A percentile compares a stretch with the other conserved stretches of the same genome.
Evolutionary conservation across 306 rosid species (phyloP).

Genomic region (Vigna unguiculata): DNA sequence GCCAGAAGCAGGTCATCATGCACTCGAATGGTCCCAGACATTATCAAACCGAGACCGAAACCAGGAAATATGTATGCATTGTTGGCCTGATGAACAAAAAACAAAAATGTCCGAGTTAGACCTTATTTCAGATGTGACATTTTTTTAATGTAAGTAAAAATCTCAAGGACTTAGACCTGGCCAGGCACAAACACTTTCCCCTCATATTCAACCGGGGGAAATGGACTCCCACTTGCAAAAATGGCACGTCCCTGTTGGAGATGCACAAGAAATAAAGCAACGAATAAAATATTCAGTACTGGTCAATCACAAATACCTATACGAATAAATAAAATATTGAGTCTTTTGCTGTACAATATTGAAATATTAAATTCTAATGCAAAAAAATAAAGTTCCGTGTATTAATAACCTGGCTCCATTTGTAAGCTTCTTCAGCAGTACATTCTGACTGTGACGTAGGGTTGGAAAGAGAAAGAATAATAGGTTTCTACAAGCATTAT

Average conservation of each 20-base stretch:
- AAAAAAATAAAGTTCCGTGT: conserved; percentile 1
- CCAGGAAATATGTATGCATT: conserved; percentile 99
- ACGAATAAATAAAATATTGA: not conserved
- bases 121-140: not conserved
- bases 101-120: conserved; percentile 39
- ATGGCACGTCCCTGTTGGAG: conserved; percentile 79
- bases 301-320: conserved; percentile 10
- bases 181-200: conserved; percentile 82
- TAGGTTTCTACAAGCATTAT: conserved; percentile 52
- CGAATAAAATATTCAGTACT: not conserved
- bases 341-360: not conserved
- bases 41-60: conserved; percentile 83
- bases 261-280: not conserved
- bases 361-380: not conserved
- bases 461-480: conserved; percentile 60
- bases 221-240: conserved; percentile 95
- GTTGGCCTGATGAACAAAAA: conserved; percentile 67
- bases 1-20: conserved; percentile 96
- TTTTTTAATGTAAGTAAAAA: not conserved
- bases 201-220: conserved; percentile 70
- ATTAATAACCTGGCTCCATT: conserved; percentile 54
- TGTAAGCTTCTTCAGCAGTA: conserved; percentile 63
- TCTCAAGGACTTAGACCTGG: conserved; percentile 65
- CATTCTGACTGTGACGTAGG: conserved; percentile 66
- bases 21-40: conserved; percentile 96